Evolutionary conservation across 176 grass and related monocot genomes (phyloP).

Genomic region (Puya raimondii): DNA sequence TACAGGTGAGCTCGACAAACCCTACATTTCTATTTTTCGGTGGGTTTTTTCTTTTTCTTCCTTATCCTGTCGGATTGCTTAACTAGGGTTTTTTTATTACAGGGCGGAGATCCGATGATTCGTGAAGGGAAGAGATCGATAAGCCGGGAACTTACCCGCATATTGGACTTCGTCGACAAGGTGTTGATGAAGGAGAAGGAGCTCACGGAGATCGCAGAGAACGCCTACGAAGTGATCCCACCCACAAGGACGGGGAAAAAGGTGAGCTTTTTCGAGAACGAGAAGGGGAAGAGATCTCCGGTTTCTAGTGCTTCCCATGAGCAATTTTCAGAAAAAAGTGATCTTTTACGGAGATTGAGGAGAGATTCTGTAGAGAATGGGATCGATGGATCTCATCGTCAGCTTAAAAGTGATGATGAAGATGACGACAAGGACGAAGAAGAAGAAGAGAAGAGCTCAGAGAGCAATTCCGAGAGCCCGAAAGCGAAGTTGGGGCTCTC

Average conservation of each 20-base stretch:
- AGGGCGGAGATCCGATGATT: constrained; percentile 79
- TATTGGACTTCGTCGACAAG: constrained; percentile 82
- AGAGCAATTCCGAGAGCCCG: constrained; percentile 32
- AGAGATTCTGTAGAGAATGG: constrained; percentile 4
- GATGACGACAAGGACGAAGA: constrained; percentile 10
- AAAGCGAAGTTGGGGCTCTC: constrained; percentile 31
- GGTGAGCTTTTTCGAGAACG: constrained; percentile 38
- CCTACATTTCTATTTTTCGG: background rate
- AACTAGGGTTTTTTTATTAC: constrained; percentile 10
- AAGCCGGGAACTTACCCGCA: constrained; percentile 56
- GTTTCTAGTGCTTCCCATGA: background rate
- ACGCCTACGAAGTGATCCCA: constrained; percentile 4
- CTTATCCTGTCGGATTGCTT: constrained; percentile 7
- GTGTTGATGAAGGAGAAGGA: constrained; percentile 58
- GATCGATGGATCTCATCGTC: constrained; percentile 10
- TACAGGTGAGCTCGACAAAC: constrained; percentile 43
- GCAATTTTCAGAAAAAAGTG: constrained; percentile 24
- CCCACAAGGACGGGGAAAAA: constrained; percentile 22
- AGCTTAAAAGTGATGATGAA: constrained; percentile 24
- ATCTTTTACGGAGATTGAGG: constrained; percentile 13
- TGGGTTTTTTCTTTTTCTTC: background rate
- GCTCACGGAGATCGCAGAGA: constrained; percentile 11
- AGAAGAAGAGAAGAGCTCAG: constrained; percentile 1
- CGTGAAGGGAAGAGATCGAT: constrained; percentile 67
- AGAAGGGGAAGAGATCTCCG: constrained; percentile 14